These are phyloP conservation scores for Barnettozyma sucrosica DNA, from an alignment of 805 yeast genomes.

Conservation along the genomic window DNA sequence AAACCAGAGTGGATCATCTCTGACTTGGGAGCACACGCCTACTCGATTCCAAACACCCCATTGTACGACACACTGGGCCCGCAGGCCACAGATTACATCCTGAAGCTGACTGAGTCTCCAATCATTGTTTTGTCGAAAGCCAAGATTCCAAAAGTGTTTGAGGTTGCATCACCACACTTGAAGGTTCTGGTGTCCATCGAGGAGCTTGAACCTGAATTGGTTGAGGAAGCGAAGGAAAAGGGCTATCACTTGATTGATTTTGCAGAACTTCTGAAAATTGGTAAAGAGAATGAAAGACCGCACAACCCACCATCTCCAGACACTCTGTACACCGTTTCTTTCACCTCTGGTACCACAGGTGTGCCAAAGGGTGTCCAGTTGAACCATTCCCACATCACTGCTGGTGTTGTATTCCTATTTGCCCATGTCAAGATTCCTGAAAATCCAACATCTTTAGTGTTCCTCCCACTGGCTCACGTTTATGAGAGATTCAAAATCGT, in stretches of 20 bases:
- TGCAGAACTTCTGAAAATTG: constrained; percentile 33
- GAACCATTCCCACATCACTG: constrained; percentile 45
- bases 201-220: constrained; percentile 27
- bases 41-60: constrained; percentile 48
- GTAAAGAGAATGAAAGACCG: constrained; percentile 37
- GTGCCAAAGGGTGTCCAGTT: constrained; percentile 65
- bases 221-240: constrained; percentile 27
- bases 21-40: constrained; percentile 62
- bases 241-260: constrained; percentile 31
- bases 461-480: constrained; percentile 56
- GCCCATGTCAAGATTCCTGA: constrained; percentile 28
- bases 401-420: constrained; percentile 42
- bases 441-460: constrained; percentile 31
- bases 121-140: constrained; percentile 48
- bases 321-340: constrained; percentile 54
- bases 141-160: constrained; percentile 44
- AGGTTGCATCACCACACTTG: constrained; percentile 39
- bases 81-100: constrained; percentile 56
- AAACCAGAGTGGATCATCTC: constrained; percentile 63
- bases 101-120: constrained; percentile 57
- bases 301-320: constrained; percentile 45
- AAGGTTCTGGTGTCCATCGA: constrained; percentile 56
- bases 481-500: constrained; percentile 44
- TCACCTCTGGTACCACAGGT: constrained; percentile 76
- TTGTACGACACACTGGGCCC: constrained; percentile 55